These are phyloP conservation scores for Phytophthora podocarpi DNA, from an alignment of 352 stramenopile genomes.

Conservation along the genomic window DNA sequence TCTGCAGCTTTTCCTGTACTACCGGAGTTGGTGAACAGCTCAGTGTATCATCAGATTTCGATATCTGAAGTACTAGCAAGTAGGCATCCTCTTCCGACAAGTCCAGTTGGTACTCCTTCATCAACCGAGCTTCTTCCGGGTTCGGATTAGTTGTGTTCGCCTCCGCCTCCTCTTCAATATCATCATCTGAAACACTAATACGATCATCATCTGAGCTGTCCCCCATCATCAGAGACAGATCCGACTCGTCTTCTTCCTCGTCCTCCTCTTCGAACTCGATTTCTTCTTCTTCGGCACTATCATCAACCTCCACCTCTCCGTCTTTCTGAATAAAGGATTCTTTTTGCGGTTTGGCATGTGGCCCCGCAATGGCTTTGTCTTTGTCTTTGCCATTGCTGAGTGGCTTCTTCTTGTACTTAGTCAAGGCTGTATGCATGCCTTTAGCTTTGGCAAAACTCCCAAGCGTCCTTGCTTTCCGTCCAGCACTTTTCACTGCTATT, in stretches of 20 bases:
- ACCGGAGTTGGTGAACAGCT: not conserved
- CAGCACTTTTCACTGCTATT: conserved; percentile 8
- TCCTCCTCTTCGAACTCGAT: conserved; percentile 54
- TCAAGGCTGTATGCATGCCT: conserved; percentile 38
- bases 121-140: conserved; percentile 45
- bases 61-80: conserved; percentile 70
- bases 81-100: conserved; percentile 79
- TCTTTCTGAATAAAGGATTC: conserved; percentile 40
- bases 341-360: conserved; percentile 15
- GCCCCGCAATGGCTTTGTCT: conserved; percentile 25
- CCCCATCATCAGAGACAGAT: conserved; percentile 50
- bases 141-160: conserved; percentile 22
- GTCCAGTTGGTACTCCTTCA: conserved; percentile 72
- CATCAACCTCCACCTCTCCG: conserved; percentile 33
- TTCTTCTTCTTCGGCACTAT: conserved; percentile 46
- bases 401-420: conserved; percentile 45
- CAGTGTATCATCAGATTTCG: conserved; percentile 26
- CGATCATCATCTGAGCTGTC: conserved; percentile 72
- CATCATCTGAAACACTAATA: conserved; percentile 44
- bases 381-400: conserved; percentile 25
- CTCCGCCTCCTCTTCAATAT: conserved; percentile 39
- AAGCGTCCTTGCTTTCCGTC: conserved; percentile 38
- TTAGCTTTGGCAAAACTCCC: conserved; percentile 47
- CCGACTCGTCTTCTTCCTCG: conserved; percentile 52
- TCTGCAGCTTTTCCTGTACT: not conserved